phyloP scores from a whole-genome alignment of 164 flowering plant genomes.

The Amborella trichopoda region DNA sequence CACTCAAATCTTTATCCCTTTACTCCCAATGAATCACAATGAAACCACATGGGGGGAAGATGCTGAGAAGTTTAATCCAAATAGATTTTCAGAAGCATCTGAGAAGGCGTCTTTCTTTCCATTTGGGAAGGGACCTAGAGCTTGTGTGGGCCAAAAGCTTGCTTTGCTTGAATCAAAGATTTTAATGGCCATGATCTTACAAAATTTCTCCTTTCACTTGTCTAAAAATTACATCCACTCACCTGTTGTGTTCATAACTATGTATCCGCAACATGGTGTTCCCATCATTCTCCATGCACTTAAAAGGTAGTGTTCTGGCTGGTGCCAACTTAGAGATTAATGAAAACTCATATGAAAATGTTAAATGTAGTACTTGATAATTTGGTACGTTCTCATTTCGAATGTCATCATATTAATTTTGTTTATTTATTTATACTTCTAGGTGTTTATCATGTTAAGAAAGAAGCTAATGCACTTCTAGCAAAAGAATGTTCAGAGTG shows the following conservation, averaged over 20 bases:
- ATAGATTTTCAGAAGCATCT: neutral
- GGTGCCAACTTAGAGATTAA: no score
- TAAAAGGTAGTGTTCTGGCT: no score
- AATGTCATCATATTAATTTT: no score
- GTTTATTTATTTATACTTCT: no score
- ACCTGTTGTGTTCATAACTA: conserved; percentile 1
- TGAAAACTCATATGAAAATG: no score
- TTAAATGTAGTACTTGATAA: no score
- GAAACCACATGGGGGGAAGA: conserved; percentile 3
- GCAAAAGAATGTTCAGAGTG: no score
- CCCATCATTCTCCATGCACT: conserved; percentile 2
- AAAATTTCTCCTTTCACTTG: conserved; percentile 5
- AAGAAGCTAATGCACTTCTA: no score
- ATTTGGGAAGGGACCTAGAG: conserved; percentile 3
- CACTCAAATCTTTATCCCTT: conserved; percentile 1
- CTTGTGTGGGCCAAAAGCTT: conserved; percentile 3
- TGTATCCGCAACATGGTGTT: conserved; percentile 2
- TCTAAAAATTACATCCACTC: neutral
- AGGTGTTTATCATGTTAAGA: no score
- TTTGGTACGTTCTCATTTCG: no score
- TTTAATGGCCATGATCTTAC: conserved; percentile 2
- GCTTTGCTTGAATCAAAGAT: conserved; percentile 2
- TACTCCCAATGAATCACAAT: conserved; percentile 4
- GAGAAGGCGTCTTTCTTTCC: neutral
- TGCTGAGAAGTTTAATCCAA: neutral